Conservation (phyloP, 2,329 filamentous ascomycete species). For the Phaeoacremonium minimum region DNA sequence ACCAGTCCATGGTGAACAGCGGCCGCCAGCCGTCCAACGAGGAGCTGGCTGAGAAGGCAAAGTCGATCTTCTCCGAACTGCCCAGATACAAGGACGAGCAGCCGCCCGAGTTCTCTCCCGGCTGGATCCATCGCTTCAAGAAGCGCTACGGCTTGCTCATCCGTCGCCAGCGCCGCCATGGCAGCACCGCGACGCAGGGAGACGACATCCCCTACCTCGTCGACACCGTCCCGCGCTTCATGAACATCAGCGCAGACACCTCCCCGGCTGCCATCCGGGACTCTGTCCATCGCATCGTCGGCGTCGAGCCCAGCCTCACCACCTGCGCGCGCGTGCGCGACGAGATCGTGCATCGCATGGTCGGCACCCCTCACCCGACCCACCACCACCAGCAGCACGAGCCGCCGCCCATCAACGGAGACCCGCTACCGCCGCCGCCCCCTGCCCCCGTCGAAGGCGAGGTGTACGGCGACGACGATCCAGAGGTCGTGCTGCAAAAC, state of each 20-base stretch:
- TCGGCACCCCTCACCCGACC: conserved; percentile 24
- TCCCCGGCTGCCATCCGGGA: conserved; percentile 57
- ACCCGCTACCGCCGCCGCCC: too few species aligned
- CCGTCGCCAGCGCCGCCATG: conserved; percentile 49
- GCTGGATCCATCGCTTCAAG: conserved; percentile 63
- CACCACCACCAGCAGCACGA: conserved; percentile 10
- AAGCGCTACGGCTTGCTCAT: conserved; percentile 58
- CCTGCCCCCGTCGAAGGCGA: conserved; percentile 13
- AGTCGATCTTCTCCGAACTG: conserved; percentile 52
- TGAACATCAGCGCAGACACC: conserved; percentile 53
- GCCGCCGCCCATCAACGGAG: conserved; percentile 17
- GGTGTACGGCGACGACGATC: conserved; percentile 45
- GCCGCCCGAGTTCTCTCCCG: conserved; percentile 58
- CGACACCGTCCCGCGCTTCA: conserved; percentile 56
- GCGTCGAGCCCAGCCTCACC: conserved; percentile 48
- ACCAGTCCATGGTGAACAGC: conserved; percentile 44
- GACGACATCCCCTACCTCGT: conserved; percentile 57
- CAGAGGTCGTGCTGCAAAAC: conserved; percentile 55
- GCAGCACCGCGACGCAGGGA: conserved; percentile 42
- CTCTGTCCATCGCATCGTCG: conserved; percentile 48
- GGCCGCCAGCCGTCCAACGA: conserved; percentile 59
- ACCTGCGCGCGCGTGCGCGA: conserved; percentile 55
- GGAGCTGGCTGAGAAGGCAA: conserved; percentile 59
- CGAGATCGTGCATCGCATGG: conserved; percentile 44
- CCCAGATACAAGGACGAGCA: conserved; percentile 57